Percentiles rank a stretch among this genome's conserved stretches.
phyloP scores from a whole-genome alignment of 805 yeast species.

The Candida lessepsii region DNA sequence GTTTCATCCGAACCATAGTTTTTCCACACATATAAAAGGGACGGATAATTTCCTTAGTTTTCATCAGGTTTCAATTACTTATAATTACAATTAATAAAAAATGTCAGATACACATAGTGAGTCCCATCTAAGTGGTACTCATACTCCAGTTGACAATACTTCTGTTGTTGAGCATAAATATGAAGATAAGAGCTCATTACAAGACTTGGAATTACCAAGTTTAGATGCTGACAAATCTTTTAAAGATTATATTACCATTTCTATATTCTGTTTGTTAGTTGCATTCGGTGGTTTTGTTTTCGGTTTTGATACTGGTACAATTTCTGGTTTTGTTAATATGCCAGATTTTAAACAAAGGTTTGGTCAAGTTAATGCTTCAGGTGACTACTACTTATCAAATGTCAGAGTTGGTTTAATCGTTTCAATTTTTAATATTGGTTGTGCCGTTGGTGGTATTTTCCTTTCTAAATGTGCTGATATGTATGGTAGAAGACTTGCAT shows the following conservation, averaged over 20 bases:
- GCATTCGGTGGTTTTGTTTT: constrained; percentile 78
- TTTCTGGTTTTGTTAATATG: constrained; percentile 69
- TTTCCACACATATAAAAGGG: no score
- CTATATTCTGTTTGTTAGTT: constrained; percentile 49
- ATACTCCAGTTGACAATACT: constrained; percentile 17
- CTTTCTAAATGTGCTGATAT: constrained; percentile 57
- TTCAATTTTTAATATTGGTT: constrained; percentile 62
- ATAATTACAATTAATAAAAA: no score
- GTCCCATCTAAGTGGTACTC: constrained; percentile 18
- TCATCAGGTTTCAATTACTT: no score
- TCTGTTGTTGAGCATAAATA: constrained; percentile 16
- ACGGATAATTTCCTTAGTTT: not conserved
- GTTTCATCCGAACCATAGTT: no score
- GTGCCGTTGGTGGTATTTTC: constrained; percentile 68
- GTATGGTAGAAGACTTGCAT: constrained; percentile 58
- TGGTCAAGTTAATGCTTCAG: constrained; percentile 43
- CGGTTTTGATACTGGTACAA: constrained; percentile 79
- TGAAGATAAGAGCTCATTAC: constrained; percentile 11
- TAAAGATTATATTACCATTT: constrained; percentile 32
- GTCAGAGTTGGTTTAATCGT: constrained; percentile 52
- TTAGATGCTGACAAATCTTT: constrained; percentile 28
- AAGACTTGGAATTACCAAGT: constrained; percentile 7
- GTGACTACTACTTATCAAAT: constrained; percentile 40
- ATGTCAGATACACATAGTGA: constrained; percentile 4
- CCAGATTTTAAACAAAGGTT: constrained; percentile 50